These are phyloP conservation scores for Phytophthora melonis DNA, from an alignment of 352 stramenopile genomes.

Conservation along the genomic window DNA sequence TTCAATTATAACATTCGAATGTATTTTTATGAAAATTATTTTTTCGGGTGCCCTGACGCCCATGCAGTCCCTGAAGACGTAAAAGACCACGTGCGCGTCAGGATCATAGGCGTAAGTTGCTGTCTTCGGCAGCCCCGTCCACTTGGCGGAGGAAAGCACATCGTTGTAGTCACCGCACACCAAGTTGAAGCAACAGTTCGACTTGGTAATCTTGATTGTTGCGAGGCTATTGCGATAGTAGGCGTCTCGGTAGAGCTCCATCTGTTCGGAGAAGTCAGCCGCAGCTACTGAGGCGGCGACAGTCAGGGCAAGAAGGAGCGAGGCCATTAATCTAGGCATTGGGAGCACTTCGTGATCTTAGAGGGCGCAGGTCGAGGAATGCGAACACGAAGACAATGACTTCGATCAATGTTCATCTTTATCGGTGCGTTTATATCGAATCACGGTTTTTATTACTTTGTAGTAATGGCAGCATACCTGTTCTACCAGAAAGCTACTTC, in stretches of 20 bases:
- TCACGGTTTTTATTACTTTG: too few species aligned
- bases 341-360: not conserved
- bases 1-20: too few species aligned
- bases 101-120: constrained; percentile 6
- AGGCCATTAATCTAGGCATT: not conserved
- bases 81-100: constrained; percentile 24
- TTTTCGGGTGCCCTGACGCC: too few species aligned
- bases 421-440: not conserved
- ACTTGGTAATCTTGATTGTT: constrained; percentile 13
- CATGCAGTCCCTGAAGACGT: constrained; percentile 7
- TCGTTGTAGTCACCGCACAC: constrained; percentile 16
- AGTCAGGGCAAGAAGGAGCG: not conserved
- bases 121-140: constrained; percentile 15
- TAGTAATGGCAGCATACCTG: too few species aligned
- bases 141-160: constrained; percentile 25
- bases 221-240: constrained; percentile 14
- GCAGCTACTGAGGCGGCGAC: not conserved
- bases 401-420: not conserved
- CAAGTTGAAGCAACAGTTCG: constrained; percentile 35
- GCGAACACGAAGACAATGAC: not conserved
- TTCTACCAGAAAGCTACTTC: too few species aligned
- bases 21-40: too few species aligned
- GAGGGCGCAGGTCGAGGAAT: not conserved
- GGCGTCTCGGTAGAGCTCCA: constrained; percentile 27
- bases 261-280: constrained; percentile 9